Base-by-base conservation (phyloP, 257 asterid species). In the Striga asiatica region DNA sequence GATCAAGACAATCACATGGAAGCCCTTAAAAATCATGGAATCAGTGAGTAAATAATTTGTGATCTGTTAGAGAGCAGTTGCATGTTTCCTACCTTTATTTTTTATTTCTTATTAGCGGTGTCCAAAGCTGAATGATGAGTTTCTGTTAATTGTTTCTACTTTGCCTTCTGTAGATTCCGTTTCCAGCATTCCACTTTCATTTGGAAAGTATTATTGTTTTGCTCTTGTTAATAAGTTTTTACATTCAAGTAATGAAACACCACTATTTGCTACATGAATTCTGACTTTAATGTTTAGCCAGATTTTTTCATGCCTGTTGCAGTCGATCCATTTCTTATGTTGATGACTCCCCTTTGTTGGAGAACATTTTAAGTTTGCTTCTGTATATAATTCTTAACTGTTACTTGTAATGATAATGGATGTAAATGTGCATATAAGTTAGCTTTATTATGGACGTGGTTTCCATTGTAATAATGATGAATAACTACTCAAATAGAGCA, bases 1-100 rank as follows among this genome's bases (percentile, higher is more conserved):
- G 95, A 92, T 76, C 81, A 77, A 72, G 64, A 81, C 54, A 93
- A 84, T 81, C 98, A 92, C 81, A 82, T 88, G 97, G 81, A 79
- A 77, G 81, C 95, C 63, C 85, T 92, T 45, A 79, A 74, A 66
- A 71, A 71, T 41, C 93, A 88, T 68, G 85, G 88, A 56, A 92
- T 92, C 38, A 83, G 98, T 92, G 66, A 57, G 85, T 57, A 38
- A 24, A 31, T 48, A 25, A 49, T 45, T 31, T 32, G 21, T 13
- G 32, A 20, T 31, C 3, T 43, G 31, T 24, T 8, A 50, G 43
- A n/a, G n/a, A 3, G 19, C 28, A n/a, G n/a, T n/a, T n/a, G 32
- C 38, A 20, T 31, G 2, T 43, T 41, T 24, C 10, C 42, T 50
- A 3, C 23, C 28, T 46, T 46, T 20, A 13, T 20, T 46, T 20